These are phyloP conservation scores for Crithidia expoeki DNA, from an alignment of 208 protist genomes.

Conservation along the genomic window DNA sequence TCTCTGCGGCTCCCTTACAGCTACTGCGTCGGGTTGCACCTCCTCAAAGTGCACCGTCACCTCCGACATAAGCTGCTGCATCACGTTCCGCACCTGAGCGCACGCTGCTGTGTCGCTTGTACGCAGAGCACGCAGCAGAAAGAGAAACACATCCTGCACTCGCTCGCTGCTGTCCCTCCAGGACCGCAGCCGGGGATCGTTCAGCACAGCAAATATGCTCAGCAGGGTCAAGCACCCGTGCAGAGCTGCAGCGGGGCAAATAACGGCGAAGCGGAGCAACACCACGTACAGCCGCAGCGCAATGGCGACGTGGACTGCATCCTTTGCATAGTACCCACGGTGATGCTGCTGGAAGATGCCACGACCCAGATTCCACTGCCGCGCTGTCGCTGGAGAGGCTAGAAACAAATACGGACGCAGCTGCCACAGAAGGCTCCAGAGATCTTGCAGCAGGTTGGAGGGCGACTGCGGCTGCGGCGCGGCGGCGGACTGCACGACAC, in stretches of 20 bases:
- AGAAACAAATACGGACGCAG: slow-evolving; percentile 65
- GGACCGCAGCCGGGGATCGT: slow-evolving; percentile 21
- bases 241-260: slow-evolving; percentile 44
- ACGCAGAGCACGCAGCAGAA: slow-evolving; percentile 34
- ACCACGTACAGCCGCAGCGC: slow-evolving; percentile 65
- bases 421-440: slow-evolving; percentile 65
- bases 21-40: background rate
- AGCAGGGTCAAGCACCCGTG: slow-evolving; percentile 64
- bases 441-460: slow-evolving; percentile 11
- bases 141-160: slow-evolving; percentile 39
- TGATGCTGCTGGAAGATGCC: slow-evolving; percentile 28
- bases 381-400: slow-evolving; percentile 10
- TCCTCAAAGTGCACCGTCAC: slow-evolving; percentile 24
- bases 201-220: slow-evolving; percentile 51
- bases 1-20: background rate
- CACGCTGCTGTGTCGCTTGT: slow-evolving; percentile 20
- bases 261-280: slow-evolving; percentile 50
- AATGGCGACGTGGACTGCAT: slow-evolving; percentile 43
- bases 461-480: background rate
- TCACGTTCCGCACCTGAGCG: slow-evolving; percentile 1
- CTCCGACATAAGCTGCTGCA: slow-evolving; percentile 22
- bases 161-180: slow-evolving; percentile 34
- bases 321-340: slow-evolving; percentile 29
- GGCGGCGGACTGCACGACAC: slow-evolving; percentile 4
- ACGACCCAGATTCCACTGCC: slow-evolving; percentile 19